Evolutionary conservation across 768 basidiomycete genomes (phyloP), one percentile per base, ranked within the genome.

Genomic region (Pisolithus marmoratus): DNA sequence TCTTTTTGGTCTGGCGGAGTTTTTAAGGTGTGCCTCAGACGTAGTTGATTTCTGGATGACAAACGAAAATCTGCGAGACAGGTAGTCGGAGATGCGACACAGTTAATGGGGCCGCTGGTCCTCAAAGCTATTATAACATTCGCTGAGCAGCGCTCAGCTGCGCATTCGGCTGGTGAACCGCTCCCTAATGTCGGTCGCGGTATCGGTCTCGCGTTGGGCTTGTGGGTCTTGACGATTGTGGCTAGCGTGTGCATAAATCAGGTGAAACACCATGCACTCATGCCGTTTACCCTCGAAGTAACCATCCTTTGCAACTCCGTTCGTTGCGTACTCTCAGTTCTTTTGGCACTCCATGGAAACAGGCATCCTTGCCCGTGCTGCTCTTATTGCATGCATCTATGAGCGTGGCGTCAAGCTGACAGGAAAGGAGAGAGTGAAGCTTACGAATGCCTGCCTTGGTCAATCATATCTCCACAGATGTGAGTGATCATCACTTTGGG

Each of bases 291-390:
- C 11, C 27, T 50, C 23, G 24, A 31, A 24, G 23, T 12, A 11
- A 43, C 17, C 38, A 19, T 29, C 12, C 20, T n/a, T 46, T 15
- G 9, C 27, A 7, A 42, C 11, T 5, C 2, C 11, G 20, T 15
- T 19, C 4, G 29, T 50, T 24, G 26, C 9, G 5, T 23, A 47
- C 19, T n/a, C 3, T 15, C 52, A 83, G 76, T 88, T 84, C 69
- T 87, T 89, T 72, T 83, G 82, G 75, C 73, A 81, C 40, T 81
- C 82, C 5, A 85, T 85, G 80, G 68, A 73, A 23, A 79, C 81
- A 0, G 87, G 89, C 23, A 77, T 85, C 3, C 70, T 87, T 23
- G 76, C 79, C 0, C 76, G 87, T 51, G 79, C 79, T 0, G 80
- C 85, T 11, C 72, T 91, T 24, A 87, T 86, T 46, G 77, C 78